Base-by-base conservation (phyloP, 2,329 filamentous ascomycete genomes). In the Phyllosticta citriasiana region DNA sequence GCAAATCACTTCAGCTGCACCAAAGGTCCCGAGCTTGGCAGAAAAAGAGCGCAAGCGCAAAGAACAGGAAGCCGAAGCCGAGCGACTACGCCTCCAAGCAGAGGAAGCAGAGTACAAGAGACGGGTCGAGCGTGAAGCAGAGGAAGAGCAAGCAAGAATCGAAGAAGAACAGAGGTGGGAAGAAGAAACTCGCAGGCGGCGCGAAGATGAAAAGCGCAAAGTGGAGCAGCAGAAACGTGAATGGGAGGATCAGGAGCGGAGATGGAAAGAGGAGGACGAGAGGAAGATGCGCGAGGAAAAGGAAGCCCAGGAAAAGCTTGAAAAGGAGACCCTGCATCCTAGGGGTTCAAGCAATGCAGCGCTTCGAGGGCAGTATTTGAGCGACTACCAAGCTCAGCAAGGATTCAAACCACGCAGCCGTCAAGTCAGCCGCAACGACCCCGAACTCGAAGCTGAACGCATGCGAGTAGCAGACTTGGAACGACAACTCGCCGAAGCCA, bases 1-100 rank as follows among this genome's bases (percentile, higher is more conserved):
- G 63, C 94, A 99, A 76, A 97, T 99, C 71, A 97, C 92, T 8
- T 91, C 82, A 67, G 84, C 90, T 14, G 81, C 84, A 33, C 94
- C 94, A 4, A 74, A 83, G 54, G 90, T 97, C 9, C 91, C 92
- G 1, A 93, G 80, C 70, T 68, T 91, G 65, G 88, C 87, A 2
- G 92, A 96, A 67, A 97, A 96, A 76, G 89, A 96, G 73, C 88
- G 88, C 53, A 77, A 77, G 65, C 77, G 82, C 55, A 78, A 77
- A 59, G 83, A 86, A 67, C 79, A 80, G 66, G 78, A 78, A 47
- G 77, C 76, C 7, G 83, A 84, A 68, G 81, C 82, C 61, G 81
- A 83, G 65, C 75, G 77, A 24, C 67, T 78, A 57, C 77, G 76
- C 53, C 66, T 76, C 24, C 74, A 80, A 60, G 76, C 76, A 8